phyloP scores from a whole-genome alignment of 805 yeast genomes.

The Myxozyma melibiosi region DNA sequence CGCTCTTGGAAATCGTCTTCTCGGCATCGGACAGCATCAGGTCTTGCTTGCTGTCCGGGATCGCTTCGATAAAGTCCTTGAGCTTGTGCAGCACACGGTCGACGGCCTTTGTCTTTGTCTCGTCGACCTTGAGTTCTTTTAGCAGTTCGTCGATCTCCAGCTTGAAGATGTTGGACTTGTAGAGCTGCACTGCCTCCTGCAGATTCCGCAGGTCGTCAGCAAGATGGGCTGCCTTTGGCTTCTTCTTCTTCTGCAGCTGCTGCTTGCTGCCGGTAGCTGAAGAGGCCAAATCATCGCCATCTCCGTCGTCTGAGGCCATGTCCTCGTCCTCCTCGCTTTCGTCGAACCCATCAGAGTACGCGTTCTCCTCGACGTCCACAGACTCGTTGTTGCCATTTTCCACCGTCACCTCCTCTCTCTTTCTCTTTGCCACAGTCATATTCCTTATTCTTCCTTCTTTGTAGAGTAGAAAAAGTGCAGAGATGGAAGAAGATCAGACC shows the following conservation, averaged over 20 bases:
- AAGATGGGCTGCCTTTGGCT: conserved; percentile 19
- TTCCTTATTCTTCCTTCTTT: no score
- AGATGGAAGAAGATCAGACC: no score
- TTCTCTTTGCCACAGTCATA: conserved; percentile 19
- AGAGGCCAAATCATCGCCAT: conserved; percentile 36
- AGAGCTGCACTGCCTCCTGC: conserved; percentile 89
- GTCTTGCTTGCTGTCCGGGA: conserved; percentile 57
- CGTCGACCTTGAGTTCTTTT: conserved; percentile 76
- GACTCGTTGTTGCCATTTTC: not conserved
- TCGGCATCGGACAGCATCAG: conserved; percentile 54
- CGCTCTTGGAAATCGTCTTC: conserved; percentile 52
- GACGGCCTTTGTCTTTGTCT: conserved; percentile 61
- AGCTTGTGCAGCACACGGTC: conserved; percentile 77
- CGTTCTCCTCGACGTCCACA: not conserved
- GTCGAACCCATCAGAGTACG: not conserved
- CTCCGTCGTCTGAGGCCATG: conserved; percentile 41
- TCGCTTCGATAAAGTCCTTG: conserved; percentile 64
- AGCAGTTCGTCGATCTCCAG: conserved; percentile 90
- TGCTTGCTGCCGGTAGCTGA: not conserved
- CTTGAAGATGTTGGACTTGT: conserved; percentile 93
- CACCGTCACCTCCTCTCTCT: conserved; percentile 4
- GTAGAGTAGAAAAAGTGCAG: no score
- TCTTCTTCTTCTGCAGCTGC: conserved; percentile 4
- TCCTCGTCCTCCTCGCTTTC: not conserved
- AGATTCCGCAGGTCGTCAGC: conserved; percentile 84